phyloP scores from a whole-genome alignment of 768 basidiomycete genomes.

The Hortiboletus campestris region DNA sequence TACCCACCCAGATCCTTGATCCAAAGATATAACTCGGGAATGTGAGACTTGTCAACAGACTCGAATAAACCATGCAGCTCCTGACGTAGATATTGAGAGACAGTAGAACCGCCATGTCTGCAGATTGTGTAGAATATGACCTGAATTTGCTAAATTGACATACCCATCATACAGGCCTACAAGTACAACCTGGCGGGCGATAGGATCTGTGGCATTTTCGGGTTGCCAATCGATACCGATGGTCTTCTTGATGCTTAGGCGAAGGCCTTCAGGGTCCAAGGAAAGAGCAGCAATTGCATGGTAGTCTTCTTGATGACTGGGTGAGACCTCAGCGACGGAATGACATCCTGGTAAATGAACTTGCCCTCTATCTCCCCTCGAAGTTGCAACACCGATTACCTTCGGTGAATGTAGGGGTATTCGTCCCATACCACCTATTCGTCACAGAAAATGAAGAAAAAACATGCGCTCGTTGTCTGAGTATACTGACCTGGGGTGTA shows the following conservation, averaged over 20 bases:
- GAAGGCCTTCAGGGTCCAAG: conserved; percentile 73
- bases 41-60: conserved; percentile 63
- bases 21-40: conserved; percentile 76
- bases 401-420: conserved; percentile 74
- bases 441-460: conserved; percentile 6
- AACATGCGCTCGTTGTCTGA: not conserved
- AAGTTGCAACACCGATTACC: conserved; percentile 72
- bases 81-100: conserved; percentile 81
- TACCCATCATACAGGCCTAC: conserved; percentile 93
- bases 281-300: conserved; percentile 74
- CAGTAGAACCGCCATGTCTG: conserved; percentile 90
- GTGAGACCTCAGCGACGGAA: conserved; percentile 7
- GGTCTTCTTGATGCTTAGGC: conserved; percentile 56
- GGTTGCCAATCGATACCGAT: conserved; percentile 76
- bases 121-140: not conserved
- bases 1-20: conserved; percentile 83
- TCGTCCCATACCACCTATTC: conserved; percentile 58
- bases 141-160: conserved; percentile 11
- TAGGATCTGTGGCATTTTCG: conserved; percentile 44
- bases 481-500: conserved; percentile 42
- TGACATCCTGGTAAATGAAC: conserved; percentile 8
- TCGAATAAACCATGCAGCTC: conserved; percentile 86
- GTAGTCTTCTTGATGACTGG: conserved; percentile 89
- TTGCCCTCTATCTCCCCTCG: conserved; percentile 74
- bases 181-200: conserved; percentile 77